These are phyloP conservation scores for Claviceps sp. DNA, from an alignment of 2,329 filamentous ascomycete species.

Conservation along the genomic window DNA sequence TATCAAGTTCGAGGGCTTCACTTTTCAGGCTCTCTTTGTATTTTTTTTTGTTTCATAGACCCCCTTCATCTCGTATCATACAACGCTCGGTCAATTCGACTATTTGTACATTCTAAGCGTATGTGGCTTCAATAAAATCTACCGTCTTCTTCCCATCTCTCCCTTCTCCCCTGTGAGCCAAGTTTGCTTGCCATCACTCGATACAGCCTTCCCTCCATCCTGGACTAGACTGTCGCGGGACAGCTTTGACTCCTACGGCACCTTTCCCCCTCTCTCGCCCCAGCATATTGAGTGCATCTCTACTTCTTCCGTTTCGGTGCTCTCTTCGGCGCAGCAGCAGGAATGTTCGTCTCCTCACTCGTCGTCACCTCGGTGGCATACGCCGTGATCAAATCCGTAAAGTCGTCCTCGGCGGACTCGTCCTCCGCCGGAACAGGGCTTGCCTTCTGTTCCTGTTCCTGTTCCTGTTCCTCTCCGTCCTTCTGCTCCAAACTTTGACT, in stretches of 20 bases:
- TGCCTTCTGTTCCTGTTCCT: constrained; percentile 1
- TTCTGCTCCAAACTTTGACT: constrained; percentile 18
- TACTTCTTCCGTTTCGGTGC: constrained; percentile 35
- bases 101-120: constrained; percentile 21
- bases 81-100: constrained; percentile 19
- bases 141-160: background rate
- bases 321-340: constrained; percentile 23
- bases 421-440: constrained; percentile 10
- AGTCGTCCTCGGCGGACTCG: constrained; percentile 14
- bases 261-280: background rate
- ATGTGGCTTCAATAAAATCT: constrained; percentile 1
- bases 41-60: constrained; percentile 7
- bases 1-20: constrained; percentile 7
- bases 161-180: background rate
- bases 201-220: background rate
- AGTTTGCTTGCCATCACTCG: background rate
- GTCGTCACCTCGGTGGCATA: constrained; percentile 29
- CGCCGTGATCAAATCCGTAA: constrained; percentile 38
- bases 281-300: background rate
- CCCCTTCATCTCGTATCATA: constrained; percentile 19
- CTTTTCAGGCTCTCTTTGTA: constrained; percentile 6
- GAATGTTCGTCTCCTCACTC: constrained; percentile 17
- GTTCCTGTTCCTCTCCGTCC: constrained; percentile 16
- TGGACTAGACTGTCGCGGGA: background rate
- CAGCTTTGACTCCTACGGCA: background rate